Evolutionary conservation across 2,329 filamentous ascomycete species (phyloP), one percentile per base, ranked within the genome.

Genomic region (Ascochyta clinopodiicola): DNA sequence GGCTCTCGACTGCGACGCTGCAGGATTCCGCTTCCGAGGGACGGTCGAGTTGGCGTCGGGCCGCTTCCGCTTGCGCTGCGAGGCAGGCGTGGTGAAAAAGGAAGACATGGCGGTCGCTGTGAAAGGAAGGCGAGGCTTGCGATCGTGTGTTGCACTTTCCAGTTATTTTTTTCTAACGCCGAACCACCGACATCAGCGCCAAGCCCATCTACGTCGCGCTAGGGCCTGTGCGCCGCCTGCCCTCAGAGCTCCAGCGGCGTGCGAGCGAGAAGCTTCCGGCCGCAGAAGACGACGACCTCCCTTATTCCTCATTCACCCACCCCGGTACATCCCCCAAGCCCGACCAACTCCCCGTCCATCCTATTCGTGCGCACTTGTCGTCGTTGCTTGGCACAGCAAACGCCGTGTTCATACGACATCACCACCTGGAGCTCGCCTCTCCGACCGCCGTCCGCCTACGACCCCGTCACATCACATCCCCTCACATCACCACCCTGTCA

Each of bases 11-110:
- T 74, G 76, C 29, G 78, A 71, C 54, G 75, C 76, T 62, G 81
- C 73, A 47, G 79, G 78, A 62, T 82, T 82, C 73, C 84, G 81
- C 71, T 88, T 89, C 75, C 87, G 87, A 2, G 86, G 83, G 6
- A 76, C 76, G 45, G 86, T 82, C 24, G 82, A 81, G 6, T 80
- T 70, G 58, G 62, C 58, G 44, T 78, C 70, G 34, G 73, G 53
- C 55, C 93, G 85, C 82, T 98, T 98, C 68, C 95, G 84, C 84
- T 98, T 98, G 80, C 91, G 91, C 72, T 94, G 89, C 45, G 90
- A 89, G 36, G 90, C 89, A 6, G 95, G 92, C 35, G 89, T 81
- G 46, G 93, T 96, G 79, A 99, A 99, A 79, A 98, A 99, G 35
- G 93, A 96, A 70, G 94, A 96, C 73, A 75, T 75, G 45, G 63